These are phyloP conservation scores for Penicillium atrosanguineum DNA, from an alignment of 495 filamentous ascomycete genomes.

Conservation along the genomic window DNA sequence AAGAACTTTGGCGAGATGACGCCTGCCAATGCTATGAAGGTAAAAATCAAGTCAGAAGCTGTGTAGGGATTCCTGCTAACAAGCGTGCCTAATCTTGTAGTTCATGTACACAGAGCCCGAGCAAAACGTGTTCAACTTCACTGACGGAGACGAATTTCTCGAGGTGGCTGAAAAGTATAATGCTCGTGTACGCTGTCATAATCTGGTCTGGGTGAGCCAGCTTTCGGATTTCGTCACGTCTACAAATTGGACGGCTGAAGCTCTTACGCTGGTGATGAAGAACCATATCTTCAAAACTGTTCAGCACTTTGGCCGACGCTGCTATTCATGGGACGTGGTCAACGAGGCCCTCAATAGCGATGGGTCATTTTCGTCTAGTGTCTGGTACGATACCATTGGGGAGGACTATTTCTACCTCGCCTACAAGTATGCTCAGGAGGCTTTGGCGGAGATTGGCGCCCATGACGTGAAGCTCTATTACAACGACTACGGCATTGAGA, in stretches of 20 bases:
- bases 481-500: constrained; percentile 67
- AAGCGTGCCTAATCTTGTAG: constrained; percentile 3
- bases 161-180: constrained; percentile 40
- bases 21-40: constrained; percentile 54
- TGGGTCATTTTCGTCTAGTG: constrained; percentile 31
- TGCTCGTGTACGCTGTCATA: constrained; percentile 55
- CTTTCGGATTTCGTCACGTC: constrained; percentile 48
- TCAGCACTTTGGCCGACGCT: constrained; percentile 42
- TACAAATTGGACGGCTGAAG: constrained; percentile 45
- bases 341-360: constrained; percentile 52
- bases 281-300: constrained; percentile 46
- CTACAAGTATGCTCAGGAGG: constrained; percentile 45
- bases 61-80: constrained; percentile 1
- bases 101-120: constrained; percentile 43
- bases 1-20: constrained; percentile 53
- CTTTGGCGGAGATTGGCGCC: constrained; percentile 26
- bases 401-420: constrained; percentile 31
- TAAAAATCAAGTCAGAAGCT: not conserved
- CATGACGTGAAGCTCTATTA: constrained; percentile 55
- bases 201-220: constrained; percentile 56
- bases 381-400: constrained; percentile 26
- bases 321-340: constrained; percentile 51
- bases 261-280: constrained; percentile 43
- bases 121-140: constrained; percentile 46
- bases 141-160: constrained; percentile 44